Evolutionary conservation across 106 monocot genomes (phyloP), one percentile per base, ranked within the genome.

Genomic region (Apostasia shenzhenica): DNA sequence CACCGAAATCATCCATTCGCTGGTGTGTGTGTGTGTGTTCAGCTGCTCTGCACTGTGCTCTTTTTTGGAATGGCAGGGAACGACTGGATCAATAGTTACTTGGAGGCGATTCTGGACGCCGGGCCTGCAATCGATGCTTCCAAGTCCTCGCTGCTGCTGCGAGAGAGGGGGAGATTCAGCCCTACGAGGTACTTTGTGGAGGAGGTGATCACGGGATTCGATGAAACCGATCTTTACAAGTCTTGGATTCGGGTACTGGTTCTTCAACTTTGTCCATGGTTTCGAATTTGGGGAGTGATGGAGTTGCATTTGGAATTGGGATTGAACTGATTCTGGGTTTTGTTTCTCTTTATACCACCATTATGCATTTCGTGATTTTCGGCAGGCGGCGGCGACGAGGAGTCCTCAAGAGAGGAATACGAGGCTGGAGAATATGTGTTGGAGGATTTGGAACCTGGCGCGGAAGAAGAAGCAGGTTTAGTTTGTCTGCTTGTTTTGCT

Each of bases 381-480:
- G 8, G 5, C 42, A 94, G 94, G 87, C 90, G 5, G 82, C 94
- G 26, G 82, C 92, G 50, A 97, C 79, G 76, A 78, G 92, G 80
- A 82, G 97, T 44, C 89, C 97, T 44, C 97, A 97, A 58, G 92
- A 97, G 79, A 80, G 97, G 84, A 97, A 92, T 79, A 97, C 97
- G 40, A 78, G 97, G 73, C 67, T 97, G 81, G 97, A 97, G 85
- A 97, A 97, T 57, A 97, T 97, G 97, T 97, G 92, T 63, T 97
- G 97, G 97, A 78, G 97, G 79, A 97, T 92, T 54, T 97, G 97
- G 97, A 97, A 97, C 66, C 75, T 97, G 44, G 92, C 97, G n/a
- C 76, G 92, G 45, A 97, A 91, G 85, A 97, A 97, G 97, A 97
- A 97, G 71, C 92, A 97, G 89, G 97, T 97, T 13, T 50, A 48